Conservation (phyloP, 2,329 filamentous ascomycete species). For the Xylariaceae sp. region DNA sequence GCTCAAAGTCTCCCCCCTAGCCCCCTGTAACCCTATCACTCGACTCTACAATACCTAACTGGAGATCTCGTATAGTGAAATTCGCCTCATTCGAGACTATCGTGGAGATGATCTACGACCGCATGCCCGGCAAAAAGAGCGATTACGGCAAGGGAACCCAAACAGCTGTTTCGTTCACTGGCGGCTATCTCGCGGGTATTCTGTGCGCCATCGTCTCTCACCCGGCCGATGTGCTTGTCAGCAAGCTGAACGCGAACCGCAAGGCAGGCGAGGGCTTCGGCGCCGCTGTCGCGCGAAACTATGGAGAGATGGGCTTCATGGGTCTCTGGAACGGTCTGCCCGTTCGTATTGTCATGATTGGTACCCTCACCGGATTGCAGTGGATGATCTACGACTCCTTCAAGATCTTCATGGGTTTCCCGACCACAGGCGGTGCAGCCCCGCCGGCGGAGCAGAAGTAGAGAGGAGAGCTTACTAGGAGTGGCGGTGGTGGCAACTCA, state of each 20-base stretch:
- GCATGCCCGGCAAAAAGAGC: constrained; percentile 70
- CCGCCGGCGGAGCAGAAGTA: constrained; percentile 49
- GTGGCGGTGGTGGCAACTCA: too few relatives aligned
- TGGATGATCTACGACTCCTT: constrained; percentile 95
- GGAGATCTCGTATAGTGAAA: constrained; percentile 50
- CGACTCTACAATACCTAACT: too few relatives aligned
- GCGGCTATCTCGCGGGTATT: constrained; percentile 83
- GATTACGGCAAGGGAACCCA: constrained; percentile 79
- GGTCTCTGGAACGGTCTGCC: constrained; percentile 92
- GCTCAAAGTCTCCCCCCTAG: too few relatives aligned
- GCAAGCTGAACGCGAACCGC: constrained; percentile 80
- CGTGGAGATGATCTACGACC: constrained; percentile 77
- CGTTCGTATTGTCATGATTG: constrained; percentile 85
- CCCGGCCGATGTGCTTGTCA: constrained; percentile 85
- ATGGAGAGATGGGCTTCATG: constrained; percentile 77
- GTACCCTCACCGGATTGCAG: constrained; percentile 75
- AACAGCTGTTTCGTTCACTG: constrained; percentile 79
- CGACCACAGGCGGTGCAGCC: constrained; percentile 70
- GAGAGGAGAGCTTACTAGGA: too few relatives aligned
- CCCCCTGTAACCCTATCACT: too few relatives aligned
- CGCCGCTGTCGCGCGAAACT: constrained; percentile 72
- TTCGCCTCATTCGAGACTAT: constrained; percentile 91
- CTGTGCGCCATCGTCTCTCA: constrained; percentile 80
- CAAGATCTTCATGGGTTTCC: constrained; percentile 85
- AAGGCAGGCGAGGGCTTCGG: constrained; percentile 74